phyloP scores from a whole-genome alignment of 169 alveolate genomes.

The Cyclospora cayetanensis region DNA sequence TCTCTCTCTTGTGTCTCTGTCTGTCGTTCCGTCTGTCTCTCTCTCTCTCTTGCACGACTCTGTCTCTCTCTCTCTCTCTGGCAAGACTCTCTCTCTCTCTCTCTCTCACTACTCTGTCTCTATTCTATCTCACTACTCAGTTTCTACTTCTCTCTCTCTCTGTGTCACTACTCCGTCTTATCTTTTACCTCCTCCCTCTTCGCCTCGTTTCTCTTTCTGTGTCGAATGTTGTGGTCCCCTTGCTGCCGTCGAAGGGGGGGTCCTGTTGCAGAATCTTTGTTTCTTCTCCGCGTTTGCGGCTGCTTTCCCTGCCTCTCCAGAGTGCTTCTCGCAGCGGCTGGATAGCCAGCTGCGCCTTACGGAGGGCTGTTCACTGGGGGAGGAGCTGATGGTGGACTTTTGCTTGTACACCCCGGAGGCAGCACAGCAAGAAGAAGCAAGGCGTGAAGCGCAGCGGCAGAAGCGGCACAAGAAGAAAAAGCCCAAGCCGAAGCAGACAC shows the following conservation, averaged over 20 bases:
- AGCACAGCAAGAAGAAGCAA: no score
- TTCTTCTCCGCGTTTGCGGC: neutral
- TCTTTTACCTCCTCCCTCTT: neutral
- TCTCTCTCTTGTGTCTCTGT: neutral
- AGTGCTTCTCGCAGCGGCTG: conserved; percentile 4
- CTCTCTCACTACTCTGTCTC: neutral
- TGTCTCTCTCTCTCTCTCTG: neutral
- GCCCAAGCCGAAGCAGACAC: no score
- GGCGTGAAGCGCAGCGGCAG: no score
- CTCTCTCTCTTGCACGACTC: neutral
- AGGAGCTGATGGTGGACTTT: conserved; percentile 32
- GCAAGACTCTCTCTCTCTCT: neutral
- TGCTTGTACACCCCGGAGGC: no score
- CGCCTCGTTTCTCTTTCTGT: neutral
- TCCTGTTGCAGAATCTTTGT: neutral
- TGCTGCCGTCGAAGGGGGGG: neutral
- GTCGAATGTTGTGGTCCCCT: neutral
- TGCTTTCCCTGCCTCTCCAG: neutral
- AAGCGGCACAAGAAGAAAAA: no score
- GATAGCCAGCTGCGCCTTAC: neutral
- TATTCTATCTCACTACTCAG: neutral
- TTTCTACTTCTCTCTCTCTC: neutral
- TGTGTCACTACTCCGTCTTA: neutral
- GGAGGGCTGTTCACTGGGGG: neutral
- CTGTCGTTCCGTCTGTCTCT: neutral